Conservation (phyloP, 116 monocot genomes). For the Cymodocea nodosa region DNA sequence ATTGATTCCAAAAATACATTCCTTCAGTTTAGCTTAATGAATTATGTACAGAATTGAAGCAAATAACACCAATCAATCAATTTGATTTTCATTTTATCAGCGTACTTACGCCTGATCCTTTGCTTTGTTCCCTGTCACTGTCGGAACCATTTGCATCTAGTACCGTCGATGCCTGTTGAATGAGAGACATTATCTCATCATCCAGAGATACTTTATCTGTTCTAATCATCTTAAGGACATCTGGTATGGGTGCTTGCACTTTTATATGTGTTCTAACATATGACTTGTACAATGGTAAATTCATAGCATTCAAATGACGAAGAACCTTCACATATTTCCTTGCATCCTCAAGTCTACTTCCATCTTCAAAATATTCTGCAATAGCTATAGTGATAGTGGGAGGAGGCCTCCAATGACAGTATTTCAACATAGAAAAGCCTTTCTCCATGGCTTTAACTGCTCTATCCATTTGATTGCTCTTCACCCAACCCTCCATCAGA, state of each 20-base stretch:
- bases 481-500: slow-evolving; percentile 78
- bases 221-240: slow-evolving; percentile 12
- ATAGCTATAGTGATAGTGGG: slow-evolving; percentile 24
- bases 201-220: slow-evolving; percentile 11
- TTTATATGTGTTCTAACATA: slow-evolving; percentile 40
- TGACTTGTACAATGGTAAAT: slow-evolving; percentile 59
- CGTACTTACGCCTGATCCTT: too few species aligned
- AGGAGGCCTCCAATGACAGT: slow-evolving; percentile 50
- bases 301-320: slow-evolving; percentile 30
- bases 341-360: slow-evolving; percentile 21
- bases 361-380: slow-evolving; percentile 38
- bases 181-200: slow-evolving; percentile 9
- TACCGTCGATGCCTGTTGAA: slow-evolving; percentile 1
- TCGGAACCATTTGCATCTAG: neutral
- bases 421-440: slow-evolving; percentile 46
- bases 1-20: too few species aligned
- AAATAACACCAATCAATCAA: too few species aligned
- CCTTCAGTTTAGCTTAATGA: too few species aligned
- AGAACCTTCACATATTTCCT: slow-evolving; percentile 38
- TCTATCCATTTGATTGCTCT: slow-evolving; percentile 39
- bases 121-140: neutral
- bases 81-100: too few species aligned
- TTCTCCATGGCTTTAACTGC: slow-evolving; percentile 59
- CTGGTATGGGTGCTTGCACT: slow-evolving; percentile 10
- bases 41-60: too few species aligned